Evolutionary conservation across 106 monocot species (phyloP).

Genomic region (Phalaenopsis aphrodite): DNA sequence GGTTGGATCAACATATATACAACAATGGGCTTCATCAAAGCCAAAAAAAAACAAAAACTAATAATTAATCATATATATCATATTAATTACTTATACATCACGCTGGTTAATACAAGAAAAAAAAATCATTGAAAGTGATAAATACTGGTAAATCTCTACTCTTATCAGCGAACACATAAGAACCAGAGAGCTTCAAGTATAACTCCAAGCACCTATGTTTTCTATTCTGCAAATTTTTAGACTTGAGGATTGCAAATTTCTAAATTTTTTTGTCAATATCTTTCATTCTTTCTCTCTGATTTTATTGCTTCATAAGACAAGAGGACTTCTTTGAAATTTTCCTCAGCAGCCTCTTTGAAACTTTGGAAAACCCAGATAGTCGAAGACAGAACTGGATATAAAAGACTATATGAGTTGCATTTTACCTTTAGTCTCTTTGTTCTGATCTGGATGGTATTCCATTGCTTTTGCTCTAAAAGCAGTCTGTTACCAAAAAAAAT

Average conservation of each 20-base stretch:
- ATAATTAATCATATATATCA: not conserved
- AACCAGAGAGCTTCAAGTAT: not conserved
- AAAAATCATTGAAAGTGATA: too few relatives aligned
- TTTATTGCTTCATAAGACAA: conserved; percentile 84
- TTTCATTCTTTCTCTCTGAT: conserved; percentile 46
- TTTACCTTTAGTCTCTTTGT: conserved; percentile 75
- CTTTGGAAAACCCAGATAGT: not conserved
- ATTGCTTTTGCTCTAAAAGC: conserved; percentile 96
- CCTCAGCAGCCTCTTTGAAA: conserved; percentile 66
- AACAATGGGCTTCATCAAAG: not conserved
- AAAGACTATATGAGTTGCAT: not conserved
- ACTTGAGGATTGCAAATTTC: not conserved
- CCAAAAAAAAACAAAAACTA: not conserved
- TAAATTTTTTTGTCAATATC: not conserved
- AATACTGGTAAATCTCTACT: not conserved
- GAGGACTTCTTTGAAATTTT: conserved; percentile 84
- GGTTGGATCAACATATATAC: not conserved
- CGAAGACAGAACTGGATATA: not conserved
- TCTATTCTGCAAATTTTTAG: not conserved
- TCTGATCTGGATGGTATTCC: conserved; percentile 92
- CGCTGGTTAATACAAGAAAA: not conserved
- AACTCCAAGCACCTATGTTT: not conserved
- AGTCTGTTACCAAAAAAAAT: conserved; percentile 30
- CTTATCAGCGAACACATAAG: not conserved
- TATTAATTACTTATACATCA: not conserved